Evolutionary conservation across 2,329 filamentous ascomycete genomes (phyloP).

Genomic region (Diplodia mutila): DNA sequence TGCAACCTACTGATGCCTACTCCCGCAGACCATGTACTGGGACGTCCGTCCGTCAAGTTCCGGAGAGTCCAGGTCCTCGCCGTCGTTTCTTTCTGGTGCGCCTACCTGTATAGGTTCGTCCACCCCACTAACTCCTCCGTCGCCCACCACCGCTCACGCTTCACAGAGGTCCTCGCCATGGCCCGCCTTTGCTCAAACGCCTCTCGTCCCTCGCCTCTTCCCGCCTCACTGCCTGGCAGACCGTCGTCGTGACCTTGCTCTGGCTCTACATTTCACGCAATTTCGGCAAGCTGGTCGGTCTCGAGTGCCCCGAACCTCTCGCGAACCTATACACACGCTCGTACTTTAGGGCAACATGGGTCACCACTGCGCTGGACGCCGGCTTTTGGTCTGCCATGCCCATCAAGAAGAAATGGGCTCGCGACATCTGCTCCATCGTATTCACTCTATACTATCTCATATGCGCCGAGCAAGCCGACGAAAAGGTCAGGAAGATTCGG

Average conservation of each 20-base stretch:
- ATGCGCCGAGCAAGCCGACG: conserved; percentile 90
- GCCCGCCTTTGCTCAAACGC: conserved; percentile 73
- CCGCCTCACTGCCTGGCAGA: conserved; percentile 85
- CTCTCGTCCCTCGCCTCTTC: conserved; percentile 73
- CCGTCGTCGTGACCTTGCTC: conserved; percentile 81
- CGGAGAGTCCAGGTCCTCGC: conserved; percentile 90
- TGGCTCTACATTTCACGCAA: conserved; percentile 92
- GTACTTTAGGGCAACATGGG: conserved; percentile 96
- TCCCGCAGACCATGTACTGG: conserved; percentile 79
- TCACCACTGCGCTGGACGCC: conserved; percentile 90
- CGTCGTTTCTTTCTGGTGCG: conserved; percentile 88
- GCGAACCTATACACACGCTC: conserved; percentile 90
- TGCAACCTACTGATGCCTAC: conserved; percentile 13
- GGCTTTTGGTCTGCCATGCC: conserved; percentile 99
- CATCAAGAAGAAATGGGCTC: conserved; percentile 76
- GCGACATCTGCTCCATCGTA: conserved; percentile 79
- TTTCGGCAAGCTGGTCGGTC: conserved; percentile 86
- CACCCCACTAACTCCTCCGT: background rate
- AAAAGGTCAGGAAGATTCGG: conserved; percentile 91
- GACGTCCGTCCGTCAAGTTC: conserved; percentile 87
- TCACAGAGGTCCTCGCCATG: conserved; percentile 78
- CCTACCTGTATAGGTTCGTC: conserved; percentile 75
- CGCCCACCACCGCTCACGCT: conserved; percentile 29
- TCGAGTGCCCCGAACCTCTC: conserved; percentile 91
- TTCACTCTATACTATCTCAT: conserved; percentile 92